Percentiles rank a stretch among this genome's conserved stretches.
These are phyloP conservation scores for Tetrastigma voinierianum DNA, from an alignment of 164 flowering plant species.

Conservation along the genomic window DNA sequence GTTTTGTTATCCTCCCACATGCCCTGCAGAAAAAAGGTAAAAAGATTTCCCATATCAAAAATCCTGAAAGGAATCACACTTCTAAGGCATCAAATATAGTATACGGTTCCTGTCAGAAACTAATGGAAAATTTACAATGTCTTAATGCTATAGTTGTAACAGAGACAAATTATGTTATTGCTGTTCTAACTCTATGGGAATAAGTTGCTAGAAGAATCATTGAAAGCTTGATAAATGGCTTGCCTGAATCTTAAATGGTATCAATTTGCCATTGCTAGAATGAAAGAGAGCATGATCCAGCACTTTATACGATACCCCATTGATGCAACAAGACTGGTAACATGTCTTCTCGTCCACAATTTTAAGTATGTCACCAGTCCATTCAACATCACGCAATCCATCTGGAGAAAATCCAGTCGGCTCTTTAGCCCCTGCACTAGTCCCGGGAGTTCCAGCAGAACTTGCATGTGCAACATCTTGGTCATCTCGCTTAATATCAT, in stretches of 20 bases:
- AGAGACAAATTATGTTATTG: not conserved
- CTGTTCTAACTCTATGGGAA: not conserved
- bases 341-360: conserved; percentile 54
- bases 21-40: conserved; percentile 46
- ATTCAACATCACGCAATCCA: conserved; percentile 43
- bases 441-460: conserved; percentile 24
- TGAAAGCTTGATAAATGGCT: conserved; percentile 15
- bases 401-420: conserved; percentile 26
- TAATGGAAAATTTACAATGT: not conserved
- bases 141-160: not conserved
- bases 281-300: conserved; percentile 66
- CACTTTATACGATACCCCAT: conserved; percentile 61
- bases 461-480: conserved; percentile 24
- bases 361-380: conserved; percentile 60
- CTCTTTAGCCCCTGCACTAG: conserved; percentile 20
- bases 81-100: conserved; percentile 1
- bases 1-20: conserved; percentile 80
- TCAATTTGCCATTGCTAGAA: conserved; percentile 37
- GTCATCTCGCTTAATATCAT: conserved; percentile 26
- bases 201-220: not conserved
- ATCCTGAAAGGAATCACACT: not conserved
- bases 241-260: conserved; percentile 76
- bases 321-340: conserved; percentile 58
- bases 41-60: not conserved
- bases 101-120: not conserved